Conservation (phyloP, 371 early-diverging fungal genomes). For the Capillidium heterosporum region DNA sequence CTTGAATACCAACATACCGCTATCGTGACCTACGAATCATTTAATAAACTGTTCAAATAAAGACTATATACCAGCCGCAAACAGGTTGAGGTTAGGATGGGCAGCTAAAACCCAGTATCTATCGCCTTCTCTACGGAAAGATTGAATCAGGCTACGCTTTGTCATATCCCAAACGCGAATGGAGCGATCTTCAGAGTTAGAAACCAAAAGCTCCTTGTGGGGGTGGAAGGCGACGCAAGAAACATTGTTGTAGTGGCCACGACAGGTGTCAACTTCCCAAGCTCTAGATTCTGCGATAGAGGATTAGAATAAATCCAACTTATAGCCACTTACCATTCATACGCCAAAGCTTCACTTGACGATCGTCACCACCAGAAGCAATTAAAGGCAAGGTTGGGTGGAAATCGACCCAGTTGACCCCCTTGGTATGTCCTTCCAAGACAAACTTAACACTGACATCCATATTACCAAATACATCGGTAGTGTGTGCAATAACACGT, state of each 20-base stretch:
- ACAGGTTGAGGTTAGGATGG: conserved; percentile 85
- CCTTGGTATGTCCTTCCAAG: conserved; percentile 96
- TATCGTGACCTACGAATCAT: conserved; percentile 65
- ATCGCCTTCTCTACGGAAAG: conserved; percentile 89
- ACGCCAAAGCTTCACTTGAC: conserved; percentile 96
- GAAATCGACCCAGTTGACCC: conserved; percentile 96
- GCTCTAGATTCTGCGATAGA: conserved; percentile 68
- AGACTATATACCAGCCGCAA: conserved; percentile 66
- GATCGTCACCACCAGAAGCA: conserved; percentile 95
- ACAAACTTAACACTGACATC: conserved; percentile 96
- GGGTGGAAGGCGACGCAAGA: conserved; percentile 86
- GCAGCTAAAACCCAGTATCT: conserved; percentile 94
- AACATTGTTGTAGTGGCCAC: conserved; percentile 97
- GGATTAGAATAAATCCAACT: not conserved
- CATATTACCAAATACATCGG: conserved; percentile 84
- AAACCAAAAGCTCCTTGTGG: conserved; percentile 78
- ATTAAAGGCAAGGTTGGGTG: conserved; percentile 87
- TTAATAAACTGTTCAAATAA: conserved; percentile 4
- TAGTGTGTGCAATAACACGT: conserved; percentile 32
- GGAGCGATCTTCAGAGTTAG: conserved; percentile 92
- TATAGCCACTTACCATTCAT: conserved; percentile 55
- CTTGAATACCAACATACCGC: conserved; percentile 92
- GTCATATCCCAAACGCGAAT: conserved; percentile 94
- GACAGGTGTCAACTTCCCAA: conserved; percentile 95
- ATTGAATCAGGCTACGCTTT: conserved; percentile 77